phyloP scores from a whole-genome alignment of 2,329 filamentous ascomycete species.

The Aspergillus aculeatus region DNA sequence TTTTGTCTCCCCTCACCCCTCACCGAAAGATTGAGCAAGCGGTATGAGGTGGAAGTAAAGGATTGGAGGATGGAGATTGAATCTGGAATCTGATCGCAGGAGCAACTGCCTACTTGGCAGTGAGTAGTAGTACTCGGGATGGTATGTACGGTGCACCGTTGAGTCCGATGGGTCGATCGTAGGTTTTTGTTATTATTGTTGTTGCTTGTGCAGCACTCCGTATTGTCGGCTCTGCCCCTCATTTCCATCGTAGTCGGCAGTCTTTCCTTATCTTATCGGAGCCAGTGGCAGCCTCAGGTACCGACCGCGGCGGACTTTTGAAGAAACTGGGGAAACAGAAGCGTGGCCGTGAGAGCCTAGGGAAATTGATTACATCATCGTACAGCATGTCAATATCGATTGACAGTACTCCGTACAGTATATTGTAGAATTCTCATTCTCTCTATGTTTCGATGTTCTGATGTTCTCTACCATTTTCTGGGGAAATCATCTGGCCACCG shows the following conservation, averaged over 20 bases:
- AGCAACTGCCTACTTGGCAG: not conserved
- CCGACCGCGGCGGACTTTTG: not conserved
- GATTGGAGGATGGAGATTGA: not conserved
- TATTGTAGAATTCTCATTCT: no score
- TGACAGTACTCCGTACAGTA: no score
- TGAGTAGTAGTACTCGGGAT: no score
- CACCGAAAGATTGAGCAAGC: conserved; percentile 8
- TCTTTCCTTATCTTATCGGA: not conserved
- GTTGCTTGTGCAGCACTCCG: no score
- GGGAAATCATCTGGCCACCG: not conserved
- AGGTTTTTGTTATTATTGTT: no score
- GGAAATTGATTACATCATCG: conserved; percentile 5
- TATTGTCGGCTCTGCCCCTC: not conserved
- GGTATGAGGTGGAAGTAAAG: not conserved
- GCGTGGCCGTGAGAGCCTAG: no score
- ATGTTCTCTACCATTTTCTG: no score
- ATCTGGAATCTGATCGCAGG: not conserved
- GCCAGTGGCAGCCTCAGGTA: not conserved
- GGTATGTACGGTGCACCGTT: no score
- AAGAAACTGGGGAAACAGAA: not conserved
- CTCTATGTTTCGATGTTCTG: no score
- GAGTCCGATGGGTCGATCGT: no score
- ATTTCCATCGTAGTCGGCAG: not conserved
- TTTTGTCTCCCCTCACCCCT: not conserved
- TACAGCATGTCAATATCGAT: not conserved